Evolutionary conservation across 163 green algal genomes (phyloP), one percentile per base, ranked within the genome.

Genomic region (Coccomyxa subellipsoidea): DNA sequence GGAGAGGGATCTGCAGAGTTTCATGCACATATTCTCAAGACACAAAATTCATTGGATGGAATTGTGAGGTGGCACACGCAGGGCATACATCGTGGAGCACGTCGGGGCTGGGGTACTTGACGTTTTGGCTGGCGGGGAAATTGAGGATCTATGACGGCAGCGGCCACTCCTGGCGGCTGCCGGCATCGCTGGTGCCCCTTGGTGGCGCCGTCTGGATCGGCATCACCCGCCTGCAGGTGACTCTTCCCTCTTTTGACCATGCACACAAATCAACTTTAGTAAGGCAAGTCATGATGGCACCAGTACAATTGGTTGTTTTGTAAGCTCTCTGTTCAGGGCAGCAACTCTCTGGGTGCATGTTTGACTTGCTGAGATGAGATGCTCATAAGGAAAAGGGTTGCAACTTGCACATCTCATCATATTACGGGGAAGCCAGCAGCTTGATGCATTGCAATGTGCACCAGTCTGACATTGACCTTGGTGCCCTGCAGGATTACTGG

Each of bases 41-140:
- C 47, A 12, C 21, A 12, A 59, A 12, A 59, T 59, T 59, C 47
- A 59, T 59, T 8, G 47, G 3, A 59, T 59, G 47, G 47, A 1
- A 59, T 59, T 59, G 8, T 25, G 37, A 9, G 38, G 9, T 35
- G n/a, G 39, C 31, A 32, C 31, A 1, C 82, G 82, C 85, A 91
- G 89, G 89, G 7, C 89, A 93, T 80, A 93, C 89, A 1, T 89
- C 87, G 8, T 93, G 89, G 89, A 87, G 66, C 75, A 90, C 86
- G 3, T 85, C 83, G 21, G 88, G 88, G 31, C 36, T 92, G 81
- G 89, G 79, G 12, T 93, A 84, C 81, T 37, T 87, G 38, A 87
- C 66, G 36, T 81, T 92, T 18, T 93, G 86, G 85, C 80, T 90
- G 27, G 66, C 85, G 38, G 89, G 89, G 77, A 86, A 90, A 54